Base-by-base conservation (phyloP, 257 asterid genomes). In the Capsicum pubescens region DNA sequence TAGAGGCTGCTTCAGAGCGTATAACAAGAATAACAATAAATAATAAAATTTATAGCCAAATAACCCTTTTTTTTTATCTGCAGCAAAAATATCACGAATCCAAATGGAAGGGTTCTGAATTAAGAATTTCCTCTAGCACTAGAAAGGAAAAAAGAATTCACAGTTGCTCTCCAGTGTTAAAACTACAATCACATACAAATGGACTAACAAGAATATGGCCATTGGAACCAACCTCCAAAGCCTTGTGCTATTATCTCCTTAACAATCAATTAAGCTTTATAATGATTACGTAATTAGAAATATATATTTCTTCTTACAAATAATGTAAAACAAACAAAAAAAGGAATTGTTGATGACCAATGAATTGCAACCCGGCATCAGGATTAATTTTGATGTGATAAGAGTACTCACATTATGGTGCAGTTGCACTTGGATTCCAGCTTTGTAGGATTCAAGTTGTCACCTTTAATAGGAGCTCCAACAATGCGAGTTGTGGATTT, bases 401-500 rank as follows among this genome's bases (percentile, higher is more conserved):
- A n/a, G 72, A 80, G 48, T 63, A 83, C 83, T 88, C 88, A 94
- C 99, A 96, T 96, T 83, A 96, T 94, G 84, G 87, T 85, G 93
- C 99, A 96, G 77, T 96, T 96, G 87, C 99, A 96, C 90, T 94
- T 96, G 52, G 99, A 96, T 90, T 96, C 99, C 77, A 88, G 92
- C 91, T 91, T 94, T 58, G 94, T 97, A 85, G 98, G 98, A 87
- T 90, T 90, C 88, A 84, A 54, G 84, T 87, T 89, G 76, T 91
- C 93, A 46, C 72, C 85, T 46, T 91, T 91, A 66, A 84, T 87
- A 52, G 95, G 93, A 85, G 88, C 87, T 81, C 89, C 92, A 46
- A 90, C 93, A 10, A 92, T 78, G n/a, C 85, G 91, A 44, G 92
- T 86, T 19, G 87, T 76, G 39, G 90, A 84, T 84, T 71, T 60